These are phyloP conservation scores for Eucalyptus caleyi DNA, from an alignment of 345 rosid genomes.

Conservation along the genomic window DNA sequence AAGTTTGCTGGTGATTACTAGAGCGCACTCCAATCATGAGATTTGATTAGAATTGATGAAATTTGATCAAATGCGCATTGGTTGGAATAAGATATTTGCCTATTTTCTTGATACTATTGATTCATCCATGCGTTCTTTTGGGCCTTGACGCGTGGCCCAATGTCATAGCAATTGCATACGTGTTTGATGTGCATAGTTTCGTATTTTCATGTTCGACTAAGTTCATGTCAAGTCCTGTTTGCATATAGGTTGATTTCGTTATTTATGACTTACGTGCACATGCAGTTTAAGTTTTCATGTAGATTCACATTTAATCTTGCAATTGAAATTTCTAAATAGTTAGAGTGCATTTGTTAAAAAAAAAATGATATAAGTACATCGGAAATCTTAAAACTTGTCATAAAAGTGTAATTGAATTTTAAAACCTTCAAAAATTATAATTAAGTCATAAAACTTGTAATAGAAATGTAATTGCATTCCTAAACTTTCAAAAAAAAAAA, in stretches of 20 bases:
- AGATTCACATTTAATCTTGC: too few relatives aligned
- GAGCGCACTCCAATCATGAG: neutral
- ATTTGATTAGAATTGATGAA: neutral
- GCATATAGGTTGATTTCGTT: neutral
- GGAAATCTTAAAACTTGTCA: neutral
- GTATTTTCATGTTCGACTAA: neutral
- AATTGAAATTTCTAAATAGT: neutral
- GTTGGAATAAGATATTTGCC: neutral
- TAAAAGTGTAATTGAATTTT: too few relatives aligned
- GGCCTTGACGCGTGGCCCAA: neutral
- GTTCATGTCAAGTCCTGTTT: neutral
- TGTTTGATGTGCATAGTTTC: too few relatives aligned
- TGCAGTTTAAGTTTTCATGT: neutral
- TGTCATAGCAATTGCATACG: neutral
- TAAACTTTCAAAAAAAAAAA: too few relatives aligned
- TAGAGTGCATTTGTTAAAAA: neutral
- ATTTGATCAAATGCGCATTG: neutral
- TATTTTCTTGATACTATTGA: neutral
- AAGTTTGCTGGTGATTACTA: neutral
- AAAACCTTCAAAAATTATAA: too few relatives aligned
- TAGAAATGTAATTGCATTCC: neutral
- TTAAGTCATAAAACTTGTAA: too few relatives aligned
- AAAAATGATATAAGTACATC: too few relatives aligned
- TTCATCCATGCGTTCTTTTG: neutral
- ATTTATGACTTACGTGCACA: neutral